Evolutionary conservation across 441 rosid genomes (phyloP), one percentile per base, ranked within the genome.

Genomic region (Eutrema salsugineum): DNA sequence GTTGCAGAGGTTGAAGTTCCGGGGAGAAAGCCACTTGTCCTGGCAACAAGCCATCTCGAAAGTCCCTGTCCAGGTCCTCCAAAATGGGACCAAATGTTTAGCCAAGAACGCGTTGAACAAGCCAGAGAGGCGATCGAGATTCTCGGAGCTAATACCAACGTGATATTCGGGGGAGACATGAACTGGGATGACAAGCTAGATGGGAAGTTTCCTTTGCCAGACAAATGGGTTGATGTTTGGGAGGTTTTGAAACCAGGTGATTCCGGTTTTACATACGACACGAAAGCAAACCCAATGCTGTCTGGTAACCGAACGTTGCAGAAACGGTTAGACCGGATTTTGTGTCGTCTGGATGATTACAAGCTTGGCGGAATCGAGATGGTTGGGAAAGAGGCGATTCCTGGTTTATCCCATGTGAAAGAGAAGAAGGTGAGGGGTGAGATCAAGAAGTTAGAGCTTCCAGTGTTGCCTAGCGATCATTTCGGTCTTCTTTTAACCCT

Each of bases 1-100:
- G 43, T 78, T 17, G 82, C 91, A 7, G 90, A 94, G 80, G 80
- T 90, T 70, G 86, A 90, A 84, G 81, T 82, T 48, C 73, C 60
- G 28, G 93, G 85, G 20, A 79, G 63, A 70, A 87, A 79, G 68
- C 69, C 87, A 0, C 71, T 92, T 46, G 81, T 89, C 70, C 74
- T 94, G 60, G 96, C 96, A 51, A 94, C 98, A 0, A 90, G 96
- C 85, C 99, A 94, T 87, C 99, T 94, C 0, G 99, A 94, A 79
- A 94, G 99, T 75, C 98, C 99, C 14, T 84, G 88, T 75, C 99
- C 97, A 11, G 86, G 73, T 30, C 98, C 98, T 38, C 98, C 99
- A n/a, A 90, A 79, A 50, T 92, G 98, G 98, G 87, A 92, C 78
- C 99, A 94, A 76, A 94, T 92, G 99, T 94, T 50, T 81, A 90